Base-by-base conservation (phyloP, 1,284 basidiomycete genomes). In the Leccinum fuscescens region DNA sequence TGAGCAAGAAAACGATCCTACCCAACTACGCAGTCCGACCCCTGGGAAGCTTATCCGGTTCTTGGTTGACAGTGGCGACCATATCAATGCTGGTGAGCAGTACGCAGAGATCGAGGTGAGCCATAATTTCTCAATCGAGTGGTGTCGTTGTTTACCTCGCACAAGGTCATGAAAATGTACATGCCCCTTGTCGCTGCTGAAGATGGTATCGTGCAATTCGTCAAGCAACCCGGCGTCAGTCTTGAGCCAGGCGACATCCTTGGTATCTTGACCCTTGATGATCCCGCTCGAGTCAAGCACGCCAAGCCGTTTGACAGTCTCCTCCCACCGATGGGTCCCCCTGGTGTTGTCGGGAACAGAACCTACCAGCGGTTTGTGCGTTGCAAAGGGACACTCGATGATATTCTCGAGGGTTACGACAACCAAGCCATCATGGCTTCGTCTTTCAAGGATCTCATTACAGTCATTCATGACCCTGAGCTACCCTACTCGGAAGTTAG, bases 1-100 rank as follows among this genome's bases (percentile, higher is more conserved):
- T 68, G 97, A 98, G 78, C 96, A 99, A 78, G 97, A 99, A 84
- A 98, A 98, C 70, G 97, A 99, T 74, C 97, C 97, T 6, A 99
- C 97, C 15, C 96, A 99, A 77, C 82, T 99, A 60, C 85, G 96
- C 70, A 95, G 92, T 71, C 97, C 97, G 11, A 94, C 91, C 77
- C 97, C 97, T 24, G 97, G 97, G 55, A 99, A 99, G 80, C 86
- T 99, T 54, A 87, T 99, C 60, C 86, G 96, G 56, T 96, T 92
- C 82, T 86, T 99, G 64, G 90, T 99, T 65, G 96, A 99, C 71
- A 96, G 93, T 62, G 97, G 97, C 20, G 96, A 98, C 66, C 97
- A 99, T 75, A 85, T 99, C 77, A 91, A 92, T 64, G 93, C 95
- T 63, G 96, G 97, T 35, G 94, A 98, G 67, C 88, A 94, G 60